A percentile compares a stretch with the other conserved stretches of the same genome.
Evolutionary conservation across 371 early-diverging fungal species (phyloP).

Genomic region (Mucor circinelloides): DNA sequence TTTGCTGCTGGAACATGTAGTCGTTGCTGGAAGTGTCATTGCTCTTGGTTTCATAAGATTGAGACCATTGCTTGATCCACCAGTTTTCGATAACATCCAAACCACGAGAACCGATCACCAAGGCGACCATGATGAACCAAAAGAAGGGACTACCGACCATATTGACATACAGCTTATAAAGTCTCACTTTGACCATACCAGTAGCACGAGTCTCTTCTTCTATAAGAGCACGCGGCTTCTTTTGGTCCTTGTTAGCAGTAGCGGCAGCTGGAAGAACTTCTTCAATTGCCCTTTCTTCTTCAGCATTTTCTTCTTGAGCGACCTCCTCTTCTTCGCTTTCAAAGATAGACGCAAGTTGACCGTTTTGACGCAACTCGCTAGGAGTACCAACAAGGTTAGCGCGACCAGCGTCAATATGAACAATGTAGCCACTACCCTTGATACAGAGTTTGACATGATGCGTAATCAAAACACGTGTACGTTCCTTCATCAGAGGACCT

Average conservation of each 20-base stretch:
- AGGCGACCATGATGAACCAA: conserved; percentile 44
- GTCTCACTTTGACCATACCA: conserved; percentile 53
- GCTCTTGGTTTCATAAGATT: conserved; percentile 22
- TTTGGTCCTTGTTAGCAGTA: neutral
- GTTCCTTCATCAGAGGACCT: conserved; percentile 68
- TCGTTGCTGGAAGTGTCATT: neutral
- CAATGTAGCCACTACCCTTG: conserved; percentile 62
- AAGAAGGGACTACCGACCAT: conserved; percentile 53
- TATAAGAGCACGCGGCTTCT: conserved; percentile 33
- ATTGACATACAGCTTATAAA: conserved; percentile 52
- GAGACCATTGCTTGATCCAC: conserved; percentile 67
- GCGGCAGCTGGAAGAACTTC: conserved; percentile 9
- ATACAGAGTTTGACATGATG: conserved; percentile 86
- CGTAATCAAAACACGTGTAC: conserved; percentile 87
- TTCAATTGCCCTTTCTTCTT: conserved; percentile 28
- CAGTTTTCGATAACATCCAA: conserved; percentile 54
- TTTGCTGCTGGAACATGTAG: conserved; percentile 11
- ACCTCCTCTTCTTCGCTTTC: conserved; percentile 34
- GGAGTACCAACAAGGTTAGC: conserved; percentile 44
- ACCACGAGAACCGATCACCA: conserved; percentile 51
- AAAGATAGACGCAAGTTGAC: conserved; percentile 9
- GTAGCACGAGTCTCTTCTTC: conserved; percentile 51
- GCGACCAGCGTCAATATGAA: conserved; percentile 66
- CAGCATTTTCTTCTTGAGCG: conserved; percentile 14
- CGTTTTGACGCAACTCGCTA: conserved; percentile 46